These are phyloP conservation scores for Petunia hybrid DNA, from an alignment of 305 asterid species.

Conservation along the genomic window DNA sequence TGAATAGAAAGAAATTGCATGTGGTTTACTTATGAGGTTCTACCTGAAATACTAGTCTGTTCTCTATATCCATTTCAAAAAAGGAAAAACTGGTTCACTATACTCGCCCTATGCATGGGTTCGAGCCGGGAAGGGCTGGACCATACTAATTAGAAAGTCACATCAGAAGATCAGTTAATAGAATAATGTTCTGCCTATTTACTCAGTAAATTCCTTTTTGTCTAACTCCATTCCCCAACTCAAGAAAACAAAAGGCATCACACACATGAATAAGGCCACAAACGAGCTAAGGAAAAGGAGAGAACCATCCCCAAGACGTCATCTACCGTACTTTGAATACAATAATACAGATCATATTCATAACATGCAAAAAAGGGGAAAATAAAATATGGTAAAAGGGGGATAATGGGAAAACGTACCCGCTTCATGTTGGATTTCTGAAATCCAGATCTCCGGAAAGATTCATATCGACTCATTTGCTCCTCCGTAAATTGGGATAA, in stretches of 20 bases:
- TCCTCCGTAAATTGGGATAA: constrained; percentile 80
- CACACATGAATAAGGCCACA: neutral
- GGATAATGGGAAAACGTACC: constrained; percentile 47
- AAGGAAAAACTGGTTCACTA: neutral
- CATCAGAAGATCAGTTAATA: neutral
- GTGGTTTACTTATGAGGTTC: neutral
- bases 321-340: neutral
- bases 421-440: constrained; percentile 88
- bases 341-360: constrained; percentile 1
- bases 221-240: neutral
- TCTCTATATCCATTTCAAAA: neutral
- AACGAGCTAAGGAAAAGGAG: neutral
- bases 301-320: neutral
- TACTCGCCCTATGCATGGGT: neutral
- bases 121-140: neutral
- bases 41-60: constrained; percentile 1
- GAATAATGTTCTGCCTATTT: neutral
- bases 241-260: neutral
- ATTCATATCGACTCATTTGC: constrained; percentile 93
- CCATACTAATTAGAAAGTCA: neutral
- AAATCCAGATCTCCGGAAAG: constrained; percentile 91
- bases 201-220: neutral
- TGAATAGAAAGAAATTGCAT: neutral
- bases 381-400: constrained; percentile 1
- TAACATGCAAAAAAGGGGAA: neutral